Evolutionary conservation across 2,329 filamentous ascomycete species (phyloP), one percentile per base, ranked within the genome.

Genomic region (Ilyonectria destructans): DNA sequence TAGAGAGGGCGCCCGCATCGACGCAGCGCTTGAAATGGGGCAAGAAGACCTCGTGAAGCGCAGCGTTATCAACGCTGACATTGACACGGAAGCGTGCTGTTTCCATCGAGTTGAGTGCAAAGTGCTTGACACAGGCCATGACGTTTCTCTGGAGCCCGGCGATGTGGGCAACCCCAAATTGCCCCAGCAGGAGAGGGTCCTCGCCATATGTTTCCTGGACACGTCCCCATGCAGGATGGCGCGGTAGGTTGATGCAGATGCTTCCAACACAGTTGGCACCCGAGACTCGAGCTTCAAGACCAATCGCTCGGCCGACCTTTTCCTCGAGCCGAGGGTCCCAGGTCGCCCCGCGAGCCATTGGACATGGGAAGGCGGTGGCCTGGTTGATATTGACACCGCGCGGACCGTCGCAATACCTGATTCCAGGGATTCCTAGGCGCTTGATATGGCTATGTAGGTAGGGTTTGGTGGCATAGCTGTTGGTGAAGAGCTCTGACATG

Each of bases 111-210:
- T 76, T 73, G 13, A 76, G 64, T 3, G 74, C 73, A 33, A 58
- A 74, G 12, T 75, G 73, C 49, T 75, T 75, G 1, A 75, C 73
- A 23, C 69, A 73, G 0, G 71, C 72, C 74, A 75, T 75, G n/a
- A 74, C 31, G 31, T 71, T 68, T n/a, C 63, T 59, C 67, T 75
- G 72, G 1, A 74, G 49, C 8, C 74, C 74, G 1, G 62, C 35
- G 1, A 62, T 65, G 5, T 69, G 58, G 0, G 72, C 74, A 7
- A 62, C 45, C 6, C 72, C 74, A 8, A 75, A 62, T 37, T 73
- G 65, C 3, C 72, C 74, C 1, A 75, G 59, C 2, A 75, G 21
- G 2, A 75, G 12, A 1, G 72, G 72, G 37, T 75, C 70, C 21
- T 75, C 74, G 12, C 67, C 67, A 31, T 75, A 75, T 2, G 72